phyloP scores from a whole-genome alignment of 306 rosid species.

The Prinsepia uniflora region DNA sequence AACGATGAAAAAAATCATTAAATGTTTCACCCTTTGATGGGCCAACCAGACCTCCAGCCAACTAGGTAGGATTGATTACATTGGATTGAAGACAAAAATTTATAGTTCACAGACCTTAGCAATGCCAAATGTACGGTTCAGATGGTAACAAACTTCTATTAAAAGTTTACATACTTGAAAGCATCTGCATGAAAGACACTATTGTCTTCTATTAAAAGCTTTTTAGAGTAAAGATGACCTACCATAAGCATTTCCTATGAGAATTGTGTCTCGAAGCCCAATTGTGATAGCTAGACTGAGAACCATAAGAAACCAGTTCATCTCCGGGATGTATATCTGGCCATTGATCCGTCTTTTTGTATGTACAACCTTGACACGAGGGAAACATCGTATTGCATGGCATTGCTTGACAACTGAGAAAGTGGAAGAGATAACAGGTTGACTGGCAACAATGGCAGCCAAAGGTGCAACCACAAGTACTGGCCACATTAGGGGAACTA shows the following conservation, averaged over 20 bases:
- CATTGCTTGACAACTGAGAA: slow-evolving; percentile 70
- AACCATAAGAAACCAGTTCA: slow-evolving; percentile 80
- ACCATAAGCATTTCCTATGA: slow-evolving; percentile 71
- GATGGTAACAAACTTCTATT: not conserved
- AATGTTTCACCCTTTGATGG: no score
- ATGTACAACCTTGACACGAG: slow-evolving; percentile 74
- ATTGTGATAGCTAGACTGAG: slow-evolving; percentile 62
- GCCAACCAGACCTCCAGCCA: no score
- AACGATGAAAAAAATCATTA: no score
- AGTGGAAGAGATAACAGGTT: slow-evolving; percentile 65
- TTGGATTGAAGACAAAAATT: not conserved
- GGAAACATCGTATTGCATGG: slow-evolving; percentile 77
- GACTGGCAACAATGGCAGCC: slow-evolving; percentile 69
- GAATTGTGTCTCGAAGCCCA: slow-evolving; percentile 46
- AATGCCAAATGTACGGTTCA: not conserved
- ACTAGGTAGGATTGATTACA: no score
- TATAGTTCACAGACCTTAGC: not conserved
- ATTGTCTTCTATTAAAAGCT: not conserved
- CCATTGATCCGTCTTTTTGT: slow-evolving; percentile 80
- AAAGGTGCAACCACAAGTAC: slow-evolving; percentile 60
- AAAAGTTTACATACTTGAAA: not conserved
- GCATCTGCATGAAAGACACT: not conserved
- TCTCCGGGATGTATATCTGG: slow-evolving; percentile 80
- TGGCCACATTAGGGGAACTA: slow-evolving; percentile 75
- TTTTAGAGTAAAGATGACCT: slow-evolving; percentile 23